These are phyloP conservation scores for Catunica adiposa DNA, from an alignment of 2,329 filamentous ascomycete genomes.

Conservation along the genomic window DNA sequence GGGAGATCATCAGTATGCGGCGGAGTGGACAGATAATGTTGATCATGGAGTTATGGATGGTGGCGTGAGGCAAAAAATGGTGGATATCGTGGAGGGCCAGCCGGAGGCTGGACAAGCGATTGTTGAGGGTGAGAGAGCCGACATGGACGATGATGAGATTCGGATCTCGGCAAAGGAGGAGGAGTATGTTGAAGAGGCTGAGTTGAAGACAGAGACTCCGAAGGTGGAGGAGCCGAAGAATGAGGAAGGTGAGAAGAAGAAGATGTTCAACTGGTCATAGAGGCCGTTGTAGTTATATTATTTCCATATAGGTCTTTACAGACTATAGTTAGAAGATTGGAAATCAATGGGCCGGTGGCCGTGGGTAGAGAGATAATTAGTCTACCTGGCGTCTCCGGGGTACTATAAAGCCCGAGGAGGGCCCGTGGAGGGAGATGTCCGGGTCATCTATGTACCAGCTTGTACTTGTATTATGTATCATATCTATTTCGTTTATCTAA, in stretches of 20 bases:
- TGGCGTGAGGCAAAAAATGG: background rate
- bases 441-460: conserved; percentile 8
- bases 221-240: conserved; percentile 10
- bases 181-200: conserved; percentile 9
- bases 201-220: conserved; percentile 5
- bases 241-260: background rate
- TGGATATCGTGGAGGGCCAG: background rate
- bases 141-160: conserved; percentile 16
- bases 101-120: background rate
- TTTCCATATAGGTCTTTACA: background rate
- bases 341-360: background rate
- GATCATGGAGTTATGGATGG: conserved; percentile 27
- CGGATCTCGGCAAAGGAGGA: conserved; percentile 7
- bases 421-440: background rate
- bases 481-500: conserved; percentile 3
- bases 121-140: conserved; percentile 11
- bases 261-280: conserved; percentile 10
- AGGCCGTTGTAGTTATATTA: conserved; percentile 4
- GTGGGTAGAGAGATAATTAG: background rate
- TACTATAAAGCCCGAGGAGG: background rate
- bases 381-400: background rate
- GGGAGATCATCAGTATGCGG: conserved; percentile 30
- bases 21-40: conserved; percentile 36
- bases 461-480: conserved; percentile 15
- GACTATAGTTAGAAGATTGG: no score